Percentiles rank a stretch among this genome's conserved stretches.
These are phyloP conservation scores for Tieghemostelium lacteum DNA, from an alignment of 78 protist genomes.

Conservation along the genomic window DNA sequence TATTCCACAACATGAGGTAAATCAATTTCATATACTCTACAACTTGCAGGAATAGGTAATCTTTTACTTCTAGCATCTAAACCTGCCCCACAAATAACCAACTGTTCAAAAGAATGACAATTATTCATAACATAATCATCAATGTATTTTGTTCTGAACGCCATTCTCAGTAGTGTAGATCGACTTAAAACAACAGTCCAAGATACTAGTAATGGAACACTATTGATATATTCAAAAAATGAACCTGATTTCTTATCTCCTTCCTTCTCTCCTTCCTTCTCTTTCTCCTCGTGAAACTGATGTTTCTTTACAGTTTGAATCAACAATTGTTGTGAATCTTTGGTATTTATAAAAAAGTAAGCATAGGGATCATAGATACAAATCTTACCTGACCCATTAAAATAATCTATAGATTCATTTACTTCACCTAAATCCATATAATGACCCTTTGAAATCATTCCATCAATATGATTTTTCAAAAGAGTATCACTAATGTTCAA, in stretches of 20 bases:
- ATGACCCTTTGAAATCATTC: neutral
- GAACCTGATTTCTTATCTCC: neutral
- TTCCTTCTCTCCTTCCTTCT: too few species aligned
- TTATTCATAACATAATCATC: constrained; percentile 12
- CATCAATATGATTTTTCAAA: neutral
- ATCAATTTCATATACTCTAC: constrained; percentile 28
- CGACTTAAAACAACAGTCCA: constrained; percentile 6
- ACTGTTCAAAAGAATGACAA: constrained; percentile 8
- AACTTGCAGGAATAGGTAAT: constrained; percentile 15
- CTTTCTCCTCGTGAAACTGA: neutral
- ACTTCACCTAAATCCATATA: neutral
- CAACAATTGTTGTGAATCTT: constrained; percentile 10
- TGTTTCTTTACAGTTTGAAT: neutral
- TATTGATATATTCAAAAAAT: neutral
- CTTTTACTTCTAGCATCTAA: constrained; percentile 23
- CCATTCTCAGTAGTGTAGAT: neutral
- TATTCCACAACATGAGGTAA: constrained; percentile 13
- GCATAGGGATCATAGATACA: constrained; percentile 40
- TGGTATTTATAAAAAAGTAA: neutral
- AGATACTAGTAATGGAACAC: neutral
- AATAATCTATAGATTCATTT: too few species aligned
- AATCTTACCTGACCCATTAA: constrained; percentile 1
- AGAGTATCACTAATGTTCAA: neutral
- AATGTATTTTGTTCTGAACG: constrained; percentile 14
- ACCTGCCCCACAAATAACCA: constrained; percentile 43